Base-by-base conservation (phyloP, 179 eudicot species). In the Heliamphora pulchella region DNA sequence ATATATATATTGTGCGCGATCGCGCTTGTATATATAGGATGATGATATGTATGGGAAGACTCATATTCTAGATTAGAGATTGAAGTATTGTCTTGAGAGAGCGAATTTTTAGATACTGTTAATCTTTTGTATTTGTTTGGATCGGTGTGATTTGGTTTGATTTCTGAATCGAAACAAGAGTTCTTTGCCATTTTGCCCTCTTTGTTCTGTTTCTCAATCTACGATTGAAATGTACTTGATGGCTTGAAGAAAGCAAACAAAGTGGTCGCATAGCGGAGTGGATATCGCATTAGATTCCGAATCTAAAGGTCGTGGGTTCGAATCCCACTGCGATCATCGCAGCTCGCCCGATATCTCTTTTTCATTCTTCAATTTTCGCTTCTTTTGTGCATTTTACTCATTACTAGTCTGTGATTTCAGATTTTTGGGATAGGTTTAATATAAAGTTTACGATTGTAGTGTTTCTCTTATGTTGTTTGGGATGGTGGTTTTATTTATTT, bases 281-380 rank as follows among this genome's bases (percentile, higher is more conserved):
- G 92, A 90, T 88, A 89, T 88, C 92, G 92, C 92, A 86, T 88
- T 90, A 90, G 92, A 88, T 84, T 90, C 91, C 92, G 91, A 71
- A 87, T 88, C 90, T 88, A 88, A 88, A 90, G 91, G 92, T 88
- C 92, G 92, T 90, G 92, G 92, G 92, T 90, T 90, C 92, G 81
- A 90, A 75, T 89, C 92, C 91, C 92, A 87, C 92, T 88, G 92
- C 68, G 92, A 90, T 90, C 91, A 69, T n/a, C 61, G 14, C 10
- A 1, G 63, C 17, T 13, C 62, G 3, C 41, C 61, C 55, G 64
- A 10, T 51, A 11, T 51, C 1, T 50, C 47, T 11, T 46, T 39
- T 53, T 15, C 65, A 8, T 78, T 51, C 11, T 64, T 14, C 79
- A 57, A 13, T 53, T 72, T 41, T n/a, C 18, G 5, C 17, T 67